Conservation (phyloP, 352 stramenopile genomes). For the Globisporangium acanthophoron region DNA sequence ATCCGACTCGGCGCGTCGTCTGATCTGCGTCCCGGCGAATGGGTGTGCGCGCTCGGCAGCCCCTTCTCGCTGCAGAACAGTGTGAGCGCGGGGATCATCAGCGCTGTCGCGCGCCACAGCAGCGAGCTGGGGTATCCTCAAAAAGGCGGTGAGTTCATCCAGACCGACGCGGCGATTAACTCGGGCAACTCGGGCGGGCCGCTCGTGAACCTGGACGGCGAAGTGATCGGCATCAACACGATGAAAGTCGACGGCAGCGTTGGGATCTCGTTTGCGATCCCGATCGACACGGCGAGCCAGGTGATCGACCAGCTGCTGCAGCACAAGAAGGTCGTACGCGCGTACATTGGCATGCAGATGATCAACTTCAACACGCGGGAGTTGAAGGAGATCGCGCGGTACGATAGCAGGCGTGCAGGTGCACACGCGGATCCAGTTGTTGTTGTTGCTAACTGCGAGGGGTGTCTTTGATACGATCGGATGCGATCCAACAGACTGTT, state of each 20-base stretch:
- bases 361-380: conserved; percentile 77
- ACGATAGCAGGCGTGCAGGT: not conserved
- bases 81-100: conserved; percentile 91
- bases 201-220: conserved; percentile 90
- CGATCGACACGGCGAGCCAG: conserved; percentile 85
- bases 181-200: conserved; percentile 90
- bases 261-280: conserved; percentile 92
- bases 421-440: no score
- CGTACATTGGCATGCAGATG: conserved; percentile 92
- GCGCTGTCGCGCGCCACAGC: conserved; percentile 81
- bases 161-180: conserved; percentile 94
- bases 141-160: conserved; percentile 87
- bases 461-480: not conserved
- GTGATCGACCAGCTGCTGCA: conserved; percentile 88
- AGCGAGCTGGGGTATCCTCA: conserved; percentile 84
- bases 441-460: not conserved
- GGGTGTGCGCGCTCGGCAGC: conserved; percentile 89
- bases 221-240: conserved; percentile 94
- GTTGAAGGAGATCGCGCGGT: conserved; percentile 56
- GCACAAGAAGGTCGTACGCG: conserved; percentile 83
- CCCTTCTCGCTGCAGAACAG: conserved; percentile 90
- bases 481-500: conserved; percentile 32
- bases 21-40: conserved; percentile 85
- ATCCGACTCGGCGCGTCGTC: conserved; percentile 68
- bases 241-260: conserved; percentile 90